These are phyloP conservation scores for Talaromyces wortmannii DNA, from an alignment of 495 filamentous ascomycete genomes.

Conservation along the genomic window DNA sequence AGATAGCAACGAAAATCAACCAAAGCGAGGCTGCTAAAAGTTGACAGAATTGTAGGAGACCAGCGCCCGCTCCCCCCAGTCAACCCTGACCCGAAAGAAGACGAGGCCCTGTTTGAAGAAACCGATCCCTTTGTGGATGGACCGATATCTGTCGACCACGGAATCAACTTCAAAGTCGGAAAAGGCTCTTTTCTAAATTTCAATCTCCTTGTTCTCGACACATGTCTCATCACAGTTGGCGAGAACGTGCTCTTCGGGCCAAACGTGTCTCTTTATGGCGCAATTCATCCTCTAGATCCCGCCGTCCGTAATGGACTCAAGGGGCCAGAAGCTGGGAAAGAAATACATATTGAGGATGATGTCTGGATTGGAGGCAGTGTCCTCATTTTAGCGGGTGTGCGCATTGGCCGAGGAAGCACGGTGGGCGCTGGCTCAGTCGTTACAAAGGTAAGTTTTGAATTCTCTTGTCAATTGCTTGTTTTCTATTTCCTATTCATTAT, in stretches of 20 bases:
- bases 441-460: conserved; percentile 55
- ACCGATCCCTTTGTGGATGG: conserved; percentile 60
- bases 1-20: background rate
- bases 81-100: conserved; percentile 42
- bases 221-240: conserved; percentile 66
- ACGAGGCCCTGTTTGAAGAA: conserved; percentile 47
- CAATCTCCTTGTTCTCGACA: conserved; percentile 69
- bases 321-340: conserved; percentile 67
- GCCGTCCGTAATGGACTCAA: conserved; percentile 57
- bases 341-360: conserved; percentile 73
- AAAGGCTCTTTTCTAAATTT: conserved; percentile 66
- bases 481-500: background rate
- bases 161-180: conserved; percentile 60
- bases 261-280: conserved; percentile 61
- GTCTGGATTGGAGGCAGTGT: conserved; percentile 78
- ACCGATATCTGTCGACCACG: conserved; percentile 69
- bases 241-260: conserved; percentile 71
- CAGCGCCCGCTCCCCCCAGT: conserved; percentile 52
- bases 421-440: conserved; percentile 79
- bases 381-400: conserved; percentile 63
- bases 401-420: conserved; percentile 61
- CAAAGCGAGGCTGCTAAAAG: background rate
- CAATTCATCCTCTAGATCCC: conserved; percentile 67
- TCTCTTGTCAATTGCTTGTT: background rate
- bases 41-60: conserved; percentile 47